phyloP scores from a whole-genome alignment of 1,284 basidiomycete genomes.

The Abortiporus biennis region DNA sequence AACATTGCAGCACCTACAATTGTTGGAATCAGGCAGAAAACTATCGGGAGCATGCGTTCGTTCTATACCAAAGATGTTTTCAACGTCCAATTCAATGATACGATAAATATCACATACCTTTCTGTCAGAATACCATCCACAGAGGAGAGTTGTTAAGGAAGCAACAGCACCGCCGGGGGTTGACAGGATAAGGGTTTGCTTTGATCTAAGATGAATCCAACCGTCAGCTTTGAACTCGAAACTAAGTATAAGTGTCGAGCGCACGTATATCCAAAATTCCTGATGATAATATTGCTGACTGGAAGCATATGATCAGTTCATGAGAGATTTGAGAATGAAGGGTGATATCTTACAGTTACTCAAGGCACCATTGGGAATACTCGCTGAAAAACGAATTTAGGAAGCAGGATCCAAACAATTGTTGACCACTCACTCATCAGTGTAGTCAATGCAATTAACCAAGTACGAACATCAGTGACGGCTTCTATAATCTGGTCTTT shows the following conservation, averaged over 20 bases:
- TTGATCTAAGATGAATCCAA: constrained; percentile 33
- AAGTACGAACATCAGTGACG: constrained; percentile 53
- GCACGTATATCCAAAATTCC: constrained; percentile 62
- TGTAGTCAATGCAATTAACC: constrained; percentile 55
- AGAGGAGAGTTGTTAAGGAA: constrained; percentile 41
- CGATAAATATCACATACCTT: constrained; percentile 30
- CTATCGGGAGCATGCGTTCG: constrained; percentile 60
- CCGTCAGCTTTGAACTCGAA: neutral
- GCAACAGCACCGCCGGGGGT: constrained; percentile 54
- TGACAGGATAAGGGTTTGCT: constrained; percentile 55
- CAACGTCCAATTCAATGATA: constrained; percentile 6
- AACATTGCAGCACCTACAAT: constrained; percentile 52
- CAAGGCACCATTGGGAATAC: constrained; percentile 59
- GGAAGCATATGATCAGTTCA: neutral
- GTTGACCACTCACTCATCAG: constrained; percentile 40
- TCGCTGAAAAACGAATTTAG: constrained; percentile 32
- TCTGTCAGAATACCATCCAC: constrained; percentile 62
- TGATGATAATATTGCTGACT: constrained; percentile 62
- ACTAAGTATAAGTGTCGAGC: constrained; percentile 15
- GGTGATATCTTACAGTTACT: constrained; percentile 45
- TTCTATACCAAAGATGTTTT: no score
- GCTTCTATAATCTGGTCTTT: constrained; percentile 55
- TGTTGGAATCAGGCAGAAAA: constrained; percentile 55
- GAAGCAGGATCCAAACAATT: neutral
- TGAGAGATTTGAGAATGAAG: neutral